Evolutionary conservation across 768 basidiomycete genomes (phyloP).

Genomic region (Russula dissimulans): DNA sequence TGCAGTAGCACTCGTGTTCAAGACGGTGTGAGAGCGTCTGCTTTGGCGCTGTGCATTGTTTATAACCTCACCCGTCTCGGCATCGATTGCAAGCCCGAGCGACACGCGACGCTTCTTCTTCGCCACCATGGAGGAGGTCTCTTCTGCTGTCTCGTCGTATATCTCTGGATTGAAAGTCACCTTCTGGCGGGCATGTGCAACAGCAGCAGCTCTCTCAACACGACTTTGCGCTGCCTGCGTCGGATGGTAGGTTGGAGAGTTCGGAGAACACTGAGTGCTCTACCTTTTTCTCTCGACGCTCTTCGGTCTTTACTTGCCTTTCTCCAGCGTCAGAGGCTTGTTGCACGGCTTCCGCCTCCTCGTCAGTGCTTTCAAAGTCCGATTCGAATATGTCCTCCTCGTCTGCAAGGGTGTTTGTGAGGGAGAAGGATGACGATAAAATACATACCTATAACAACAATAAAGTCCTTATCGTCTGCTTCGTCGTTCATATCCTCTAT

Average conservation of each 20-base stretch:
- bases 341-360: conserved; percentile 37
- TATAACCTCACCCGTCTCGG: conserved; percentile 52
- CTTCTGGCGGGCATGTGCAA: conserved; percentile 56
- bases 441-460: conserved; percentile 48
- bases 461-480: conserved; percentile 61
- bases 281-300: conserved; percentile 45
- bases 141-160: conserved; percentile 22
- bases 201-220: conserved; percentile 53
- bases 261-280: background rate
- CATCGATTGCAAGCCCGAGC: conserved; percentile 44
- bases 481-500: conserved; percentile 44
- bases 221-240: conserved; percentile 44
- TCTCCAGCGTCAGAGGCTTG: conserved; percentile 50
- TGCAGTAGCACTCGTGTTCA: conserved; percentile 60
- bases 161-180: conserved; percentile 58
- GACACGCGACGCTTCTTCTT: conserved; percentile 43
- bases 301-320: conserved; percentile 48
- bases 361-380: conserved; percentile 82
- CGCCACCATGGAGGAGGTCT: conserved; percentile 22
- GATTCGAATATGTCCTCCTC: conserved; percentile 78
- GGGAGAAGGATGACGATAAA: background rate
- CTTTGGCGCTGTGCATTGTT: conserved; percentile 42
- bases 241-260: background rate
- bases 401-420: conserved; percentile 35
- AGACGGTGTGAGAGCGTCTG: conserved; percentile 56